A percentile compares a stretch with the other conserved stretches of the same genome.
Conservation (phyloP, 306 rosid genomes). For the Casuarina cunninghamiana region DNA sequence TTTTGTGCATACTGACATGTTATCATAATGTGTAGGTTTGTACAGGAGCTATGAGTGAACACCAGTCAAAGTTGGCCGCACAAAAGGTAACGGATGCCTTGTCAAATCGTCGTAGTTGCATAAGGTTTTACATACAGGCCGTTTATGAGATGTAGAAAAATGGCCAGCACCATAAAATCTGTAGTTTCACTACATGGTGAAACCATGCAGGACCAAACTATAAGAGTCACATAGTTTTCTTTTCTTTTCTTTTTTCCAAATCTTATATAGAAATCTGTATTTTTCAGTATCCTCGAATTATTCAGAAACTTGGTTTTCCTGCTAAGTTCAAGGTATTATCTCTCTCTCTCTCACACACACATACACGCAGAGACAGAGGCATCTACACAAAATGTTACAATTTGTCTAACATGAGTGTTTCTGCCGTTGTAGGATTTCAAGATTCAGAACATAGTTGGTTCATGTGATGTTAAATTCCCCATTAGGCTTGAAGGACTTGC, state of each 20-base stretch:
- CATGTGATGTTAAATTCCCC: constrained; percentile 92
- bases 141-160: not conserved
- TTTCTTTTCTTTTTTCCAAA: not conserved
- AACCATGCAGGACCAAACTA: not conserved
- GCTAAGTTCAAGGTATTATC: constrained; percentile 78
- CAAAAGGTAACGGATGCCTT: constrained; percentile 61
- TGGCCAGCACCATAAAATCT: not conserved
- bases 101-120: not conserved
- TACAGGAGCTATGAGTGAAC: constrained; percentile 95
- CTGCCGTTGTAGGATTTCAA: constrained; percentile 60
- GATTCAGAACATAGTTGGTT: constrained; percentile 92
- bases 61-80: constrained; percentile 89
- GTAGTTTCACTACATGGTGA: not conserved
- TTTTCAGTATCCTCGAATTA: constrained; percentile 87
- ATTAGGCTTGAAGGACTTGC: constrained; percentile 93
- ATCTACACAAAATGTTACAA: not conserved
- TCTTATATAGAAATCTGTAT: constrained; percentile 21
- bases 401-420: not conserved
- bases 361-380: too few species aligned
- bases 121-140: not conserved
- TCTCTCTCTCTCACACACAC: not conserved
- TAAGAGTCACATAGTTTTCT: not conserved
- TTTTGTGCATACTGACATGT: constrained; percentile 7
- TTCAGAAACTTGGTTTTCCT: constrained; percentile 86
- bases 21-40: constrained; percentile 63